These are phyloP conservation scores for Citrullus colocynthis DNA, from an alignment of 306 rosid species.

Conservation along the genomic window DNA sequence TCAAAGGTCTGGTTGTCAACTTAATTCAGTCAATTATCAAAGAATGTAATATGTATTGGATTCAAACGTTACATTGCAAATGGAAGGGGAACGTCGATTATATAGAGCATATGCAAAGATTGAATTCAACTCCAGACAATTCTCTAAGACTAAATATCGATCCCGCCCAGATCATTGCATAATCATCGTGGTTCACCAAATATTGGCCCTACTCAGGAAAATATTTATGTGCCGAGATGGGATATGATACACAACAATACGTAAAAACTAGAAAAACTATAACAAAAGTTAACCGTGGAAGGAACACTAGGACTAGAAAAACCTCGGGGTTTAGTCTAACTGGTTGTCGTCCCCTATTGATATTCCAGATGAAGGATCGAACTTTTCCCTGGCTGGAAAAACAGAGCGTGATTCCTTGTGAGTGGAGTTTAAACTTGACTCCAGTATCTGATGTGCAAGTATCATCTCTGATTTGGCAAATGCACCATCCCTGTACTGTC, in stretches of 20 bases:
- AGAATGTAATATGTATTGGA: background rate
- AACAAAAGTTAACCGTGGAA: background rate
- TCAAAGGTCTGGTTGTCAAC: background rate
- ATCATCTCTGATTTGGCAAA: constrained; percentile 45
- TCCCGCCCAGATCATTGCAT: background rate
- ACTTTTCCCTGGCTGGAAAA: constrained; percentile 41
- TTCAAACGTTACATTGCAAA: background rate
- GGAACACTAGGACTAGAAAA: background rate
- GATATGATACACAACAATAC: background rate
- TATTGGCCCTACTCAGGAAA: background rate
- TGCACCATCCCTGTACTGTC: constrained; percentile 31
- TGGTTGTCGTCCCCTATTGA: constrained; percentile 29
- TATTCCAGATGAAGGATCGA: constrained; percentile 40
- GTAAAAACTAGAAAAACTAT: background rate
- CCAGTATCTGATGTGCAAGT: constrained; percentile 76
- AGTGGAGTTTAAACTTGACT: constrained; percentile 64
- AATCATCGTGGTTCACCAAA: background rate
- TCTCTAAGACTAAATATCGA: background rate
- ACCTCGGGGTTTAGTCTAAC: constrained; percentile 10
- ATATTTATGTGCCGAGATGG: background rate
- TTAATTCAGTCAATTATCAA: background rate
- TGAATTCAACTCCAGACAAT: background rate
- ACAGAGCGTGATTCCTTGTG: constrained; percentile 35
- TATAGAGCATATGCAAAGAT: background rate
- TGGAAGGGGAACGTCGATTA: background rate